A percentile compares a stretch with the other conserved stretches of the same genome.
These are phyloP conservation scores for Asclepias syriaca DNA, from an alignment of 257 asterid species.

Conservation along the genomic window DNA sequence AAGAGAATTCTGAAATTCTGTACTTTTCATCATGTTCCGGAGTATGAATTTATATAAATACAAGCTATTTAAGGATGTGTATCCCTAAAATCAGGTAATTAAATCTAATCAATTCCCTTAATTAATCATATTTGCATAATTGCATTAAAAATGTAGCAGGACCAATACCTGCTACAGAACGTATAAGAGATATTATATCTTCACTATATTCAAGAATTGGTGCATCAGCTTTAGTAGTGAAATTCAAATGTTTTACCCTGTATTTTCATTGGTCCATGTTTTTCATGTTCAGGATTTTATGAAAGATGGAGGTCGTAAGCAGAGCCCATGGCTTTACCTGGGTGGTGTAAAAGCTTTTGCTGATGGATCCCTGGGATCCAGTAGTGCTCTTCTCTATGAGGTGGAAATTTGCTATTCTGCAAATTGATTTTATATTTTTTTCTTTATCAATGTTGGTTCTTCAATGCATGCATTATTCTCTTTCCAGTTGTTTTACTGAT, in stretches of 20 bases:
- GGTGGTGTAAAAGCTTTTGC: slow-evolving; percentile 93
- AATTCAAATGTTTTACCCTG: no score
- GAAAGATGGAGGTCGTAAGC: slow-evolving; percentile 49
- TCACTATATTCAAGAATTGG: not conserved
- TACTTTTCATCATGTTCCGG: no score
- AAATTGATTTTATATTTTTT: not conserved
- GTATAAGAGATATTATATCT: not conserved
- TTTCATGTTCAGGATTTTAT: slow-evolving; percentile 45
- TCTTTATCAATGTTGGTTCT: no score
- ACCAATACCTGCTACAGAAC: not conserved
- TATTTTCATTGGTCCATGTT: not conserved
- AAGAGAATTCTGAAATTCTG: no score
- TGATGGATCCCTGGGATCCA: slow-evolving; percentile 97
- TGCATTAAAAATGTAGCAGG: not conserved
- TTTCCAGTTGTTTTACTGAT: not conserved
- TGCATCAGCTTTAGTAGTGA: not conserved
- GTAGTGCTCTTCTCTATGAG: slow-evolving; percentile 77
- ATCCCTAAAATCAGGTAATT: no score
- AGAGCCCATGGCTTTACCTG: slow-evolving; percentile 81
- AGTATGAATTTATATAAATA: no score
- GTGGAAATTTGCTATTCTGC: slow-evolving; percentile 28
- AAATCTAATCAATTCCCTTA: no score
- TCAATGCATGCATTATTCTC: not conserved
- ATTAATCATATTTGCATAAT: no score
- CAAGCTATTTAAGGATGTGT: no score